Evolutionary conservation across 257 asterid genomes (phyloP), one percentile per base, ranked within the genome.

Genomic region (Scutellaria barbata): DNA sequence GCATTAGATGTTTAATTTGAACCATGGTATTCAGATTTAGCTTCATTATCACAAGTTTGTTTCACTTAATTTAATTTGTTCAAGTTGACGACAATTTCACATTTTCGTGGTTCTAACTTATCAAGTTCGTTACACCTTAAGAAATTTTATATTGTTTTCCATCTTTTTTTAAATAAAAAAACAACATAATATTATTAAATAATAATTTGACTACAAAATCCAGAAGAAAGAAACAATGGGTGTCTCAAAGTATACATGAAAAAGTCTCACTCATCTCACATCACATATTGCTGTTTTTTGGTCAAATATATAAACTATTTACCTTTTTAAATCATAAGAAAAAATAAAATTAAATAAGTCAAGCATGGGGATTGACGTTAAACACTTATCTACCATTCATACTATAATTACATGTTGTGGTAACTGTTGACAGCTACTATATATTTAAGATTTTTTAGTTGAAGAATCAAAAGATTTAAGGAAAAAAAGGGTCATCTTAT

Each of bases 351-450:
- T 12, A 55, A n/a, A 42, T 12, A 51, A 61, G 18, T 39, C 13
- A 47, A 48, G 57, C 69, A 58, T 74, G 63, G 54, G 55, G 10
- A 37, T 74, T 57, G 74, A 66, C 74, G 47, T 58, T 12, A 14
- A 67, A 48, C 48, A 40, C 12, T 67, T 50, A 20, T 48, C 18
- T 33, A 48, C 69, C 74, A 57, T 65, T 25, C 11, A 43, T 17
- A 18, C 11, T 33, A 45, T 30, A 62, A 39, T 45, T 73, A 51
- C 63, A 62, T 52, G 25, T 48, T 63, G 39, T 7, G 18, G 0
- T 55, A 53, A 14, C 12, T 14, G 22, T 20, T 6, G 20, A 17
- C 11, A 48, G 8, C 14, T n/a, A 22, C 52, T 63, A 63, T 11
- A 59, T 59, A 1, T 1, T 22, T 14, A 12, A 1, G 22, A 46